phyloP scores from a whole-genome alignment of 2,329 filamentous ascomycete genomes.

The Eurotiales sp. region DNA sequence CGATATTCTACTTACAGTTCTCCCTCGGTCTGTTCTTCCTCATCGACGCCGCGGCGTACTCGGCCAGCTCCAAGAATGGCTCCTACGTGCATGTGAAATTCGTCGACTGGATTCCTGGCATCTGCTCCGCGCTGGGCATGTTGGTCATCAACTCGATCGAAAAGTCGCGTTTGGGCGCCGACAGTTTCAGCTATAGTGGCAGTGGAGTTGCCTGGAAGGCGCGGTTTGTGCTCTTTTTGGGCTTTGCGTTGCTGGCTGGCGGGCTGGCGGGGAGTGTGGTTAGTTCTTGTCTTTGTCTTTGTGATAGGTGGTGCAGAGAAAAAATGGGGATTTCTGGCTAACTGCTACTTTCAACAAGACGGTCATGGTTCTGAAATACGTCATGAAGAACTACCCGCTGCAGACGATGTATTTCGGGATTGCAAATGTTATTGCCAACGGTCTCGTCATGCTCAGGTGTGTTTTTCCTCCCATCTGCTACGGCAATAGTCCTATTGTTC shows the following conservation, averaged over 20 bases:
- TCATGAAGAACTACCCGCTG: constrained; percentile 57
- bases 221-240: constrained; percentile 63
- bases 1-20: constrained; percentile 47
- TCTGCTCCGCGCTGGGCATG: constrained; percentile 67
- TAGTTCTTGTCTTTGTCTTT: constrained; percentile 24
- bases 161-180: constrained; percentile 61
- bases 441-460: constrained; percentile 64
- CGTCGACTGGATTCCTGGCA: constrained; percentile 68
- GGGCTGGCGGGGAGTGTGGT: constrained; percentile 63
- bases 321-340: not conserved
- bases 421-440: constrained; percentile 63
- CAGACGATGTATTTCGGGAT: constrained; percentile 65
- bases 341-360: constrained; percentile 38
- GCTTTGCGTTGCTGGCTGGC: constrained; percentile 66
- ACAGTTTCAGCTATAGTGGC: constrained; percentile 62
- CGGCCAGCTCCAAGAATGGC: constrained; percentile 59
- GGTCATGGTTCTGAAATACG: constrained; percentile 65
- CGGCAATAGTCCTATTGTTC: too few relatives aligned
- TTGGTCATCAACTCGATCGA: constrained; percentile 70
- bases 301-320: not conserved
- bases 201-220: constrained; percentile 69
- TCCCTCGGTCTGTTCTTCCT: constrained; percentile 67
- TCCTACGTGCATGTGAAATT: constrained; percentile 63
- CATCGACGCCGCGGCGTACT: constrained; percentile 63
- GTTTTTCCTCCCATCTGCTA: constrained; percentile 17